These are phyloP conservation scores for Bipolaris bicolor DNA, from an alignment of 2,329 filamentous ascomycete species.

Conservation along the genomic window DNA sequence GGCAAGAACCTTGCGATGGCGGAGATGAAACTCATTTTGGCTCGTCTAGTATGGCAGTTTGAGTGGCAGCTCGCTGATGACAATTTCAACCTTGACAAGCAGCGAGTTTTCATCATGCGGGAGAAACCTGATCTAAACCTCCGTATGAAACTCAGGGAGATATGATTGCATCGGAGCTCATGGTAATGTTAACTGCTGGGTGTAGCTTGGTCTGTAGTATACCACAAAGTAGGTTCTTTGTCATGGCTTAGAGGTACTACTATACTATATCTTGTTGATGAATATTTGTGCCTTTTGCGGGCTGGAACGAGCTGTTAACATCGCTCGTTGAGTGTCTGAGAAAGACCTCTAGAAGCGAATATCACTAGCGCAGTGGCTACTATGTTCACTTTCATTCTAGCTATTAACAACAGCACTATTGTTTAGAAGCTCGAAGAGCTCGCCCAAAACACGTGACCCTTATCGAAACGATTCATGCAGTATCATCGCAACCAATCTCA, in stretches of 20 bases:
- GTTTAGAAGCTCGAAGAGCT: too few relatives aligned
- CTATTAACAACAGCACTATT: too few relatives aligned
- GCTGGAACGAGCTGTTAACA: too few relatives aligned
- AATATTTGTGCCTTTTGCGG: too few relatives aligned
- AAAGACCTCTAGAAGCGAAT: too few relatives aligned
- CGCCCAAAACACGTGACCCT: too few relatives aligned
- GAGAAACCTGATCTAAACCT: slow-evolving; percentile 1
- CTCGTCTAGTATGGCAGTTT: slow-evolving; percentile 49
- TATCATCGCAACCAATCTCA: too few relatives aligned
- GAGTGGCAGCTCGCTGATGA: slow-evolving; percentile 32
- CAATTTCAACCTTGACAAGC: neutral
- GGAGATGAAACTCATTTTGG: slow-evolving; percentile 48
- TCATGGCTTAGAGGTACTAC: neutral
- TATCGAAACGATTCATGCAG: too few relatives aligned
- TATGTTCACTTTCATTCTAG: too few relatives aligned
- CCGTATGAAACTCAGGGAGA: neutral
- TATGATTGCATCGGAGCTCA: neutral
- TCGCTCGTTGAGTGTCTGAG: too few relatives aligned
- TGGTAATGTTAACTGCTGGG: neutral
- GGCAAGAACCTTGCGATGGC: slow-evolving; percentile 43
- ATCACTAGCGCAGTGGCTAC: too few relatives aligned
- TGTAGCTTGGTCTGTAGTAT: neutral
- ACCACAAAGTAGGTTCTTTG: neutral
- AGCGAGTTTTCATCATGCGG: neutral
- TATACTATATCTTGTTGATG: too few relatives aligned